These are phyloP conservation scores for Phytopythium kandeliae DNA, from an alignment of 352 stramenopile species.

Conservation along the genomic window DNA sequence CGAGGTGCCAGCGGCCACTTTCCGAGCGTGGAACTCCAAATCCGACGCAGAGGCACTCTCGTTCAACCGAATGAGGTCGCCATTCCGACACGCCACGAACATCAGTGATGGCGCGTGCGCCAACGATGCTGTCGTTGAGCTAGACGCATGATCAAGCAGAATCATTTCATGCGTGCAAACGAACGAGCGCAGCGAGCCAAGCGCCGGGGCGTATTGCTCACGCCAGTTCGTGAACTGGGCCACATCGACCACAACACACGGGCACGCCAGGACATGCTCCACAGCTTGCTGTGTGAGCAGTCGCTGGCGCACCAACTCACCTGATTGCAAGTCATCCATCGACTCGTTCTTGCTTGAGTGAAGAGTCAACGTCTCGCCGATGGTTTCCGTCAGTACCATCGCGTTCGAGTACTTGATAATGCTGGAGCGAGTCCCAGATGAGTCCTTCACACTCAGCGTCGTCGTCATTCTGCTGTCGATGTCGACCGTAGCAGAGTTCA, in stretches of 20 bases:
- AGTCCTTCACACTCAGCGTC: background rate
- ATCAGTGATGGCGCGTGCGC: slow-evolving; percentile 22
- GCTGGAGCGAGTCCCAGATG: background rate
- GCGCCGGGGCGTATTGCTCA: slow-evolving; percentile 50
- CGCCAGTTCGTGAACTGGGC: slow-evolving; percentile 46
- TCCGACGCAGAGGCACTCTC: slow-evolving; percentile 47
- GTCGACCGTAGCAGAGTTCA: background rate
- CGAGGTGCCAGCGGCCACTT: background rate
- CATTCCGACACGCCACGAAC: slow-evolving; percentile 67
- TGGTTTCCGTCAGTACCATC: slow-evolving; percentile 16
- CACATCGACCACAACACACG: slow-evolving; percentile 65
- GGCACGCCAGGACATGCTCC: slow-evolving; percentile 39
- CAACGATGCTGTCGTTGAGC: slow-evolving; percentile 6
- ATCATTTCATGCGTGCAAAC: slow-evolving; percentile 81
- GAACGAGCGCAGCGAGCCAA: slow-evolving; percentile 58
- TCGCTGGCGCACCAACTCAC: slow-evolving; percentile 32
- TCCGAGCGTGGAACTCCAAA: slow-evolving; percentile 23
- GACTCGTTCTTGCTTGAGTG: background rate
- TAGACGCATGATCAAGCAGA: slow-evolving; percentile 63
- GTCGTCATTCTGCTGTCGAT: background rate
- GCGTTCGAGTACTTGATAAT: slow-evolving; percentile 37
- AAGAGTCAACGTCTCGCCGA: slow-evolving; percentile 1
- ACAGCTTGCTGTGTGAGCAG: slow-evolving; percentile 39
- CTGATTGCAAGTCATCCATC: slow-evolving; percentile 15
- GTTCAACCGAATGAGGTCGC: slow-evolving; percentile 49